A percentile compares a stretch with the other conserved stretches of the same genome.
Evolutionary conservation across 495 filamentous ascomycete genomes (phyloP).

Genomic region (Hypoxylon rickii): DNA sequence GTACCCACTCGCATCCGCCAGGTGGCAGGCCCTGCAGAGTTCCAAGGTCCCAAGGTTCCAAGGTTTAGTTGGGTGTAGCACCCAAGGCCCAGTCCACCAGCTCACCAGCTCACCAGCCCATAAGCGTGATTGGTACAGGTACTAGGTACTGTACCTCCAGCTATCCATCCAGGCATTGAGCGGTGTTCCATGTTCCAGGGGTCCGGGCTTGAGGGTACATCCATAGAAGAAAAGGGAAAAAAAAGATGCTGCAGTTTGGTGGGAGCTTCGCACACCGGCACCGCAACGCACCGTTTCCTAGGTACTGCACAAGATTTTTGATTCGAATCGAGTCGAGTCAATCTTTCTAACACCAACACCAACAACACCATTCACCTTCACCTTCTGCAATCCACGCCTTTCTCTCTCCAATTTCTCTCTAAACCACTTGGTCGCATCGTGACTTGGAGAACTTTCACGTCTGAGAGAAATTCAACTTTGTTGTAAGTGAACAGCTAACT

Average conservation of each 20-base stretch:
- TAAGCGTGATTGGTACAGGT: constrained; percentile 22
- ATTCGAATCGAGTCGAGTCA: constrained; percentile 12
- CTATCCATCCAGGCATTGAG: no score
- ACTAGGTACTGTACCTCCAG: no score
- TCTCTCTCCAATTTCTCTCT: constrained; percentile 4
- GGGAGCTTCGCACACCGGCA: constrained; percentile 30
- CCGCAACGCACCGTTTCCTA: constrained; percentile 12
- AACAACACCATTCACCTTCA: constrained; percentile 5
- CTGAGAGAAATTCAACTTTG: constrained; percentile 33
- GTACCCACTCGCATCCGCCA: constrained; percentile 25
- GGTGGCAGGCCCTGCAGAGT: constrained; percentile 10
- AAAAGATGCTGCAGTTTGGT: constrained; percentile 17
- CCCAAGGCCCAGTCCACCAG: no score
- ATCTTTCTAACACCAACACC: constrained; percentile 16
- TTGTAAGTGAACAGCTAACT: no score
- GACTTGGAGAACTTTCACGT: constrained; percentile 17
- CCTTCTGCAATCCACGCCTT: constrained; percentile 16
- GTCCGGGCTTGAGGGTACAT: constrained; percentile 10
- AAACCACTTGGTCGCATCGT: constrained; percentile 17
- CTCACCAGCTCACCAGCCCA: no score
- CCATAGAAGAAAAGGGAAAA: constrained; percentile 4
- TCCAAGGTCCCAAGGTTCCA: no score
- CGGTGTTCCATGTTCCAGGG: constrained; percentile 13
- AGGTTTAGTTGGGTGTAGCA: constrained; percentile 22
- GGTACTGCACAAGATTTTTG: constrained; percentile 26